Evolutionary conservation across 768 basidiomycete species (phyloP).

Genomic region (Naganishia vaughanmartiniae): DNA sequence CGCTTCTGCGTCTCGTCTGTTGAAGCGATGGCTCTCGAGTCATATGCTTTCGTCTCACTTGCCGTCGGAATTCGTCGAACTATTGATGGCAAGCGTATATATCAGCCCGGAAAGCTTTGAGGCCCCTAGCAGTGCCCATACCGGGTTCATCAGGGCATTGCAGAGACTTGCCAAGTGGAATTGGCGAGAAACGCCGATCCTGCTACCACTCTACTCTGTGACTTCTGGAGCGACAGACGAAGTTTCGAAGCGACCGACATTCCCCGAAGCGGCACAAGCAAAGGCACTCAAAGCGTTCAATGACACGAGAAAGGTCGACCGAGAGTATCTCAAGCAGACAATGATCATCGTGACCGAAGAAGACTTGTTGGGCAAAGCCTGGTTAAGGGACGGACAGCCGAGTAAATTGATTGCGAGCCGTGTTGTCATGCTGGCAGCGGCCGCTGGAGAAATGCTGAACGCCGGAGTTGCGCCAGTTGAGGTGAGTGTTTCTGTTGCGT

Average conservation of each 20-base stretch:
- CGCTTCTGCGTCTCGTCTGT: slow-evolving; percentile 76
- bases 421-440: slow-evolving; percentile 69
- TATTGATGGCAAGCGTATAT: slow-evolving; percentile 78
- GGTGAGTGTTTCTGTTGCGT: slow-evolving; percentile 53
- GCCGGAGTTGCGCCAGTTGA: slow-evolving; percentile 60
- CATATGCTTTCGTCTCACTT: slow-evolving; percentile 77
- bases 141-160: slow-evolving; percentile 65
- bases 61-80: slow-evolving; percentile 74
- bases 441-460: slow-evolving; percentile 65
- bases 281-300: slow-evolving; percentile 51
- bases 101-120: slow-evolving; percentile 58
- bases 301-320: slow-evolving; percentile 47
- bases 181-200: slow-evolving; percentile 62
- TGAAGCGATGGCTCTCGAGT: slow-evolving; percentile 87
- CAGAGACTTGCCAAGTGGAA: slow-evolving; percentile 73
- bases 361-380: slow-evolving; percentile 70
- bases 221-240: slow-evolving; percentile 40
- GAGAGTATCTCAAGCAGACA: slow-evolving; percentile 55
- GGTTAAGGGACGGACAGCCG: slow-evolving; percentile 66
- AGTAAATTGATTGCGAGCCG: slow-evolving; percentile 71
- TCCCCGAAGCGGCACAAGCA: slow-evolving; percentile 24
- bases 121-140: slow-evolving; percentile 67
- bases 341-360: slow-evolving; percentile 78
- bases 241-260: slow-evolving; percentile 27
- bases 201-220: slow-evolving; percentile 68